Evolutionary conservation across 768 basidiomycete species (phyloP), one percentile per base, ranked within the genome.

Genomic region (Suillus spraguei): DNA sequence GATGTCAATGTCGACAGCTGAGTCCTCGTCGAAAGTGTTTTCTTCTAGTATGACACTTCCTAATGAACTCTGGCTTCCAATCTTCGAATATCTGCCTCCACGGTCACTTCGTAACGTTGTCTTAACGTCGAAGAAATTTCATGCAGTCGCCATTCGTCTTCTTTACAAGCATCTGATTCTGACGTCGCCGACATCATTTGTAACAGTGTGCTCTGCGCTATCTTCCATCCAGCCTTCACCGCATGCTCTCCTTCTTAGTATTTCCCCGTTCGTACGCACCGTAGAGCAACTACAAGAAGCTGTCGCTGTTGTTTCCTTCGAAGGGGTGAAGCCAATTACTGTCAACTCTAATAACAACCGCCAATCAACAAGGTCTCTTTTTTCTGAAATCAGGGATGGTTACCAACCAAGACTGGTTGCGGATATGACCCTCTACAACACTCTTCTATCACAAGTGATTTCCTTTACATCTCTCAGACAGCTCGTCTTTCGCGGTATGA

Each of bases 11-110:
- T 52, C 17, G 16, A 32, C 17, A 50, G 46, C 46, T 47, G 49
- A 14, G 49, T 50, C 49, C 28, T 50, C 49, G 49, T 28, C 49
- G 49, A 47, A 22, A 47, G 2, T 49, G 47, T 3, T 6, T 24
- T n/a, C 61, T 33, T 60, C 64, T 5, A 28, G 4, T 4, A 54
- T 39, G 33, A 50, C 22, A 10, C 64, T 80, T 36, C 79, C 79
- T 1, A 73, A 71, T 55, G 79, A 80, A 46, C 68, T 80, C 1
- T 80, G 79, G 79, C 68, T 79, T 67, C 66, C 66, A 60, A 73
- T 80, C 33, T 80, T 80, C 49, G 78, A 77, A 44, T 67, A 70
- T 13, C 66, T 80, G 42, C 56, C 63, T 0, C 70, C 76, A 0
- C 41, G 38, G 20, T 77, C 78, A 65, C 66, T 80, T 58, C 69